A percentile compares a stretch with the other conserved stretches of the same genome.
Evolutionary conservation across 2,329 filamentous ascomycete species (phyloP).

Genomic region (Trichoderma gracile): DNA sequence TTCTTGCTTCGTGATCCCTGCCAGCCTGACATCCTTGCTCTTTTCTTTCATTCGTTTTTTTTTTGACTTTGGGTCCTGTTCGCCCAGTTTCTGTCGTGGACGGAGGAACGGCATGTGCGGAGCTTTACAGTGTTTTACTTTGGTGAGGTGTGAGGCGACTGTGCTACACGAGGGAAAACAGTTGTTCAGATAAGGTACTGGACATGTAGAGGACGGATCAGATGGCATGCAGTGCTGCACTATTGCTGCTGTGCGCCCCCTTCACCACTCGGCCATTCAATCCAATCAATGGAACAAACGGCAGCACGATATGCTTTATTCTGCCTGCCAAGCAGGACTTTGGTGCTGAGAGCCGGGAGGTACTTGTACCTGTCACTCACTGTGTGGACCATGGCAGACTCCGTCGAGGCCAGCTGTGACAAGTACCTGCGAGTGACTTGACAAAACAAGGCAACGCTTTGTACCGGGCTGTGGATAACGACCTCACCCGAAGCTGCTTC

Average conservation of each 20-base stretch:
- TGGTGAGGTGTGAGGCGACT: too few species aligned
- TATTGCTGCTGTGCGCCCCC: conserved; percentile 2
- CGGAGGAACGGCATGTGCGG: too few species aligned
- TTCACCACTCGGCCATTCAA: neutral
- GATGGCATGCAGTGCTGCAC: neutral
- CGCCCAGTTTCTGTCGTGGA: too few species aligned
- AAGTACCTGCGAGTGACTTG: neutral
- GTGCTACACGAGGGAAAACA: too few species aligned
- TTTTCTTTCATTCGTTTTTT: neutral
- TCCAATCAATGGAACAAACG: neutral
- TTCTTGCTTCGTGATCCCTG: neutral
- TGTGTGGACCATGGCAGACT: conserved; percentile 5
- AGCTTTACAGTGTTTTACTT: too few species aligned
- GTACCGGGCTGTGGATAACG: neutral
- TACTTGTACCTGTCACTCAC: neutral
- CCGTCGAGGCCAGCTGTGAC: neutral
- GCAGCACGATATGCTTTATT: too few species aligned
- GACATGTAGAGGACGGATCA: too few species aligned
- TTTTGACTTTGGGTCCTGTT: neutral
- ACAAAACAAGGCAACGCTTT: neutral
- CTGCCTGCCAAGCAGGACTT: too few species aligned
- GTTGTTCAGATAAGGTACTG: too few species aligned
- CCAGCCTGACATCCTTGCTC: too few species aligned
- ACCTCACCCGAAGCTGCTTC: neutral
- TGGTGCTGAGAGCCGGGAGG: too few species aligned